Evolutionary conservation across 768 basidiomycete genomes (phyloP).

Genomic region (Sarcomyxa edulis): DNA sequence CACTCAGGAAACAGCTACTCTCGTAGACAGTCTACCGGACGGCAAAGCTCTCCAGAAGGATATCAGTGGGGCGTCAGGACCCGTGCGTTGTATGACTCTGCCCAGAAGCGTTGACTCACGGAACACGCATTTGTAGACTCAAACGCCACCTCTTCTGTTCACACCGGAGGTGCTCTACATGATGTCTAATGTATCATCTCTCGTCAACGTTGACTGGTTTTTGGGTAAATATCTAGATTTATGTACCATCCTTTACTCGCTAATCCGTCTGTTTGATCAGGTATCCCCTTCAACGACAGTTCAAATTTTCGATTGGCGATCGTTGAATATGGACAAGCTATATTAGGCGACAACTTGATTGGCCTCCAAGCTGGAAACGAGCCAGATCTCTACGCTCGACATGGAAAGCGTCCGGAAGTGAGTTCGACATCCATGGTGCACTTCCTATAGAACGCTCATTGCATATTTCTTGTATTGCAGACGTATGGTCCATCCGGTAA

Average conservation of each 20-base stretch:
- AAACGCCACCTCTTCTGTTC: slow-evolving; percentile 62
- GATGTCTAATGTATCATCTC: slow-evolving; percentile 50
- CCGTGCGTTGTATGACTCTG: slow-evolving; percentile 16
- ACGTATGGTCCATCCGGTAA: slow-evolving; percentile 37
- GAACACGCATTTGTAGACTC: slow-evolving; percentile 30
- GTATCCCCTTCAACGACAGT: slow-evolving; percentile 67
- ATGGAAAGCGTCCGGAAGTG: no score
- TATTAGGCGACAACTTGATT: slow-evolving; percentile 62
- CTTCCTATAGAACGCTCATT: no score
- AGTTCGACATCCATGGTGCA: no score
- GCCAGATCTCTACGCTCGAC: slow-evolving; percentile 42
- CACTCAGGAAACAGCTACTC: slow-evolving; percentile 62
- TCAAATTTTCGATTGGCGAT: slow-evolving; percentile 48
- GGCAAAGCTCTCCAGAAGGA: slow-evolving; percentile 40
- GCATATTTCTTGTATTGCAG: slow-evolving; percentile 7
- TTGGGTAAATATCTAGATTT: slow-evolving; percentile 32
- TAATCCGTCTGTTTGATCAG: slow-evolving; percentile 8
- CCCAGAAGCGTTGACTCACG: neutral
- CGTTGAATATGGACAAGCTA: slow-evolving; percentile 54
- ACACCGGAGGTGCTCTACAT: slow-evolving; percentile 64
- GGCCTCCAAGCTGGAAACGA: slow-evolving; percentile 76
- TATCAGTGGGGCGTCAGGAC: slow-evolving; percentile 19
- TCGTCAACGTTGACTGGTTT: slow-evolving; percentile 65
- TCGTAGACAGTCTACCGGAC: slow-evolving; percentile 39
- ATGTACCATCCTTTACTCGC: neutral